Percentiles rank a stretch among this genome's conserved stretches.
Conservation (phyloP, 2,329 filamentous ascomycete genomes). For the Pseudogymnoascus sp. region DNA sequence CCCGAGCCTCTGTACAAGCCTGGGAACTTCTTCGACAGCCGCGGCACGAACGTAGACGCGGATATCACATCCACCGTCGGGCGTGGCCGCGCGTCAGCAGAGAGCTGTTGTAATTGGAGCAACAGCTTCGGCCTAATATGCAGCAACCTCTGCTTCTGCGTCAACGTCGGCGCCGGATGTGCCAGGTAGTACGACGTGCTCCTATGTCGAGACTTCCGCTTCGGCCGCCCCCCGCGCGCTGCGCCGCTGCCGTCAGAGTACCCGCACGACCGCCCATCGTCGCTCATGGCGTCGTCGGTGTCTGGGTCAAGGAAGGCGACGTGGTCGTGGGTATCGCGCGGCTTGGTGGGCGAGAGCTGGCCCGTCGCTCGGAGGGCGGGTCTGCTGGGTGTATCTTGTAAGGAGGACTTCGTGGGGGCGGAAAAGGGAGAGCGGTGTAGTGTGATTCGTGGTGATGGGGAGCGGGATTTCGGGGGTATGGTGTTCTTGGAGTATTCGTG, state of each 20-base stretch:
- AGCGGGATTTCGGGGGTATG: slow-evolving; percentile 26
- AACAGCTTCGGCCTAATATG: slow-evolving; percentile 60
- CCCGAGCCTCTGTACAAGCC: slow-evolving; percentile 55
- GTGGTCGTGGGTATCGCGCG: slow-evolving; percentile 24
- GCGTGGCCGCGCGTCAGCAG: slow-evolving; percentile 49
- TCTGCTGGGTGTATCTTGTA: not conserved
- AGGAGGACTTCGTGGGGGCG: slow-evolving; percentile 20
- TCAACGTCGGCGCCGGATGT: slow-evolving; percentile 53
- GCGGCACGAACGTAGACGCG: slow-evolving; percentile 52
- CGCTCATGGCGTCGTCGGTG: not conserved
- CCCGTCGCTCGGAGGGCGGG: not conserved
- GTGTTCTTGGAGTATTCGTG: slow-evolving; percentile 45
- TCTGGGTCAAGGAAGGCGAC: not conserved
- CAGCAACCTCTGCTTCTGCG: slow-evolving; percentile 48
- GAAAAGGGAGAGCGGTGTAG: not conserved
- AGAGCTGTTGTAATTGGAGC: slow-evolving; percentile 63
- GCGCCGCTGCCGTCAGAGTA: slow-evolving; percentile 38
- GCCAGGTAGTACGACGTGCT: slow-evolving; percentile 60
- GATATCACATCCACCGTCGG: slow-evolving; percentile 69
- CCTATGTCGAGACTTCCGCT: slow-evolving; percentile 40
- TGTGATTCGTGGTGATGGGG: not conserved
- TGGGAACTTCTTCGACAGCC: slow-evolving; percentile 52
- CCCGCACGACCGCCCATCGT: not conserved
- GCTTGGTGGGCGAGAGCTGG: slow-evolving; percentile 13
- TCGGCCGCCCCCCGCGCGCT: slow-evolving; percentile 30